A percentile compares a stretch with the other conserved stretches of the same genome.
These are phyloP conservation scores for Sphaerobolus stellatus DNA, from an alignment of 1,284 basidiomycete species.

Conservation along the genomic window DNA sequence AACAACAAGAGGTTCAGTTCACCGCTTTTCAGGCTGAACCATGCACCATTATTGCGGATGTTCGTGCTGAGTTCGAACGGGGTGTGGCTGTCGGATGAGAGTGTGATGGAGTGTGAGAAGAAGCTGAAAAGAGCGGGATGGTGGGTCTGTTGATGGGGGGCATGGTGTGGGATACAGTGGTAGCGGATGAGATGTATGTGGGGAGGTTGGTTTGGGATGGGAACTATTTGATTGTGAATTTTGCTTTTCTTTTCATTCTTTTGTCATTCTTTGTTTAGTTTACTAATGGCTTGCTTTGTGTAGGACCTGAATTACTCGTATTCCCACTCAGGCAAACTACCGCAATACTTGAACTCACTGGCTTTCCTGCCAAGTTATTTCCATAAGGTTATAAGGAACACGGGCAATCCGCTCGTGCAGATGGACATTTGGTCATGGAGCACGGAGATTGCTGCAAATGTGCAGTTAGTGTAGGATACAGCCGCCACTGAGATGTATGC, in stretches of 20 bases:
- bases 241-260: conserved; percentile 4
- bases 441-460: conserved; percentile 65
- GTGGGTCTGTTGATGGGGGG: conserved; percentile 65
- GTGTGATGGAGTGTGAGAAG: conserved; percentile 74
- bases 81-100: conserved; percentile 76
- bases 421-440: conserved; percentile 75
- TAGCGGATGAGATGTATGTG: conserved; percentile 77
- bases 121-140: conserved; percentile 68
- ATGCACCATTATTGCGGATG: conserved; percentile 71
- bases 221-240: conserved; percentile 70
- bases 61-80: conserved; percentile 81
- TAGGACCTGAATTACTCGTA: conserved; percentile 82
- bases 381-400: conserved; percentile 71
- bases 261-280: conserved; percentile 12
- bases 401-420: conserved; percentile 68
- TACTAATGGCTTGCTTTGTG: conserved; percentile 3
- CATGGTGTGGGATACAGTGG: conserved; percentile 77
- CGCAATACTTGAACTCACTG: conserved; percentile 70
- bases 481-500: conserved; percentile 77
- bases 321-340: conserved; percentile 69
- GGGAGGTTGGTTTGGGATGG: conserved; percentile 81
- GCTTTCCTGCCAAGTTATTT: conserved; percentile 82
- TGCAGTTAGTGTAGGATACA: conserved; percentile 74
- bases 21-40: conserved; percentile 62
- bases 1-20: conserved; percentile 33